These are phyloP conservation scores for Selaginella tamariscina DNA, from an alignment of 75 land plant species.

Conservation along the genomic window DNA sequence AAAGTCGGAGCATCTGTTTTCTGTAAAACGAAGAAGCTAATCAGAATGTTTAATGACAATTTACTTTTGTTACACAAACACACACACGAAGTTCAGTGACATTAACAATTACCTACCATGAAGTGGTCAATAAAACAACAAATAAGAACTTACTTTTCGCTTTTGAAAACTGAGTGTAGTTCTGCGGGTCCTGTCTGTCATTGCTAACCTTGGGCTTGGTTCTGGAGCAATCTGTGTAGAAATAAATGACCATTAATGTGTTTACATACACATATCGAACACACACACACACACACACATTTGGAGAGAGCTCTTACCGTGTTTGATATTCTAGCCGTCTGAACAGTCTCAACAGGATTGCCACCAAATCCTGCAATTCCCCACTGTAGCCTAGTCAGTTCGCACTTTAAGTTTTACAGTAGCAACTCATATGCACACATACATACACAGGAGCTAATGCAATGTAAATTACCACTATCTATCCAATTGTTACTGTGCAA, in stretches of 20 bases:
- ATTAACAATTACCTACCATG: too few species aligned
- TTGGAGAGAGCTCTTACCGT: conserved; percentile 16
- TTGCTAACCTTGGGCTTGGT: conserved; percentile 20
- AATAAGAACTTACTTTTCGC: conserved; percentile 18
- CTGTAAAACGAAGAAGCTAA: conserved; percentile 16
- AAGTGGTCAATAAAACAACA: too few species aligned
- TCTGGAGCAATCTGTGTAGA: conserved; percentile 14
- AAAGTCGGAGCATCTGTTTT: conserved; percentile 12
- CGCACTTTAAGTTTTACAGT: not conserved
- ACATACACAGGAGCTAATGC: too few species aligned
- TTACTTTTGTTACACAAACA: too few species aligned
- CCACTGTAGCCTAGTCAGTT: not conserved
- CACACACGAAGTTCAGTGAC: too few species aligned
- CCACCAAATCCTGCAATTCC: conserved; percentile 28
- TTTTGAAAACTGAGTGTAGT: conserved; percentile 6
- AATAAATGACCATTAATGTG: not conserved
- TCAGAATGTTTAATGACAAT: not conserved
- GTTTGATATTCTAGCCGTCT: conserved; percentile 19
- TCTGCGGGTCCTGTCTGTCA: conserved; percentile 19
- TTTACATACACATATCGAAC: too few species aligned
- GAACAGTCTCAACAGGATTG: conserved; percentile 24
- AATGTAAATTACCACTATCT: too few species aligned
- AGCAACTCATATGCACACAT: too few species aligned
- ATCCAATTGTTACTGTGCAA: too few species aligned
- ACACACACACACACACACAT: not conserved